Percentiles rank a stretch among this genome's conserved stretches.
Conservation (phyloP, 495 filamentous ascomycete species). For the Amniculicola lignicola region DNA sequence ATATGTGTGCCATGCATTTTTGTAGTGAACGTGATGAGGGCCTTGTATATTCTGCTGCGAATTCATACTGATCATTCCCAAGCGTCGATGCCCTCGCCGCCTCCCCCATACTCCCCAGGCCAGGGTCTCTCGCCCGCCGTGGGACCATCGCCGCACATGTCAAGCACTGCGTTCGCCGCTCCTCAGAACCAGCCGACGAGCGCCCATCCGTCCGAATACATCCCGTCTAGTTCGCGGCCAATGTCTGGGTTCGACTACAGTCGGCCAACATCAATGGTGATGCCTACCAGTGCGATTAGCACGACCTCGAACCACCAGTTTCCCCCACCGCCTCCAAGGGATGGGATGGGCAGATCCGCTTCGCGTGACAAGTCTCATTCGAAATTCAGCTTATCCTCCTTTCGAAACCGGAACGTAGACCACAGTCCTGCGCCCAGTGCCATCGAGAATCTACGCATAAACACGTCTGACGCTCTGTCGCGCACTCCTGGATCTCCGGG, state of each 20-base stretch:
- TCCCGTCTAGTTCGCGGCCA: constrained; percentile 12
- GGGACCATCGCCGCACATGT: constrained; percentile 31
- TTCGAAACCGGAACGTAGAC: constrained; percentile 30
- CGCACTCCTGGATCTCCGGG: constrained; percentile 27
- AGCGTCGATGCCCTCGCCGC: constrained; percentile 44
- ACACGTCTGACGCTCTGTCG: constrained; percentile 32
- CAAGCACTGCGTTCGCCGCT: constrained; percentile 14
- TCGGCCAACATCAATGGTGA: constrained; percentile 18
- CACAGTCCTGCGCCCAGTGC: constrained; percentile 26
- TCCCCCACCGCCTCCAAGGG: constrained; percentile 37
- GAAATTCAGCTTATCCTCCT: constrained; percentile 35
- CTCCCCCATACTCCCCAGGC: constrained; percentile 43
- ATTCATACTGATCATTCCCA: too few relatives aligned
- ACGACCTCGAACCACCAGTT: constrained; percentile 32
- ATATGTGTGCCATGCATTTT: too few relatives aligned
- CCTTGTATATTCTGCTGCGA: too few relatives aligned
- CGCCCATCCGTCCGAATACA: constrained; percentile 21
- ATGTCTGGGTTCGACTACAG: constrained; percentile 19
- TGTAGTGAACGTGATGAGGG: too few relatives aligned
- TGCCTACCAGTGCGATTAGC: constrained; percentile 27
- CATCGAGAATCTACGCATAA: constrained; percentile 32
- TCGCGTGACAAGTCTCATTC: constrained; percentile 42
- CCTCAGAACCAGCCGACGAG: constrained; percentile 11
- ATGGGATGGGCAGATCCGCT: constrained; percentile 22
- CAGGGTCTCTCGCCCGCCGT: constrained; percentile 24